Evolutionary conservation across 495 filamentous ascomycete species (phyloP), one percentile per base, ranked within the genome.

Genomic region (Neurospora sp.): DNA sequence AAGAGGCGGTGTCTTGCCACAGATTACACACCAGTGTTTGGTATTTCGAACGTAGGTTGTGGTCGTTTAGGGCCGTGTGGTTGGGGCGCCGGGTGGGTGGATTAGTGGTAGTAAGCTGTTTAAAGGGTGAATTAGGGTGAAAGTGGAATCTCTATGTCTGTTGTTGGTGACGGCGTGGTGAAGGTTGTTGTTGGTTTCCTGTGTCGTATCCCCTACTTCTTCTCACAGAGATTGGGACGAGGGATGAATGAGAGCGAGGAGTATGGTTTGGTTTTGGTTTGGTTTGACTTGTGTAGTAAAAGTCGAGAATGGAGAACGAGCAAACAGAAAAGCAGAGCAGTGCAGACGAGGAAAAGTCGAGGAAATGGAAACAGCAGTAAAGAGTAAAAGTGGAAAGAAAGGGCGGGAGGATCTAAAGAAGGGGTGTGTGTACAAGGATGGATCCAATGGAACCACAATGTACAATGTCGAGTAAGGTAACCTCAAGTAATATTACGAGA

Each of bases 391-490:
- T 54, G 54, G 45, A 70, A 70, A 21, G 70, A 42, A 70, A 42
- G 45, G 69, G 66, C 71, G 73, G 73, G 74, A 77, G 70, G 69
- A 71, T 34, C 72, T 37, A 76, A 73, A 71, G 39, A 59, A 76
- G 70, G 73, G 59, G 71, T 74, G 71, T 59, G 54, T 69, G 73
- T 70, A 54, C 31, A 39, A 28, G 45, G 37, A 38, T 39, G 69
- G 54, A 31, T 62, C 48, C 48, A 59, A 59, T 59, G 48, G 21
- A 59, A 28, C 24, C 13, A 21, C 43, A 24, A 48, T 48, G 43
- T 48, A 5, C 43, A 2, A 66, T 66, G 48, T 59, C 48, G 48
- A 59, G 24, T 59, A 59, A 48, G 42, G 42, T 45, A 45, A 45
- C 42, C 42, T 45, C 42, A 3, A 21, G 45, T 54, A 59, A 66